Evolutionary conservation across 2,329 filamentous ascomycete species (phyloP), one percentile per base, ranked within the genome.

Genomic region (Colletotrichum truncatum): DNA sequence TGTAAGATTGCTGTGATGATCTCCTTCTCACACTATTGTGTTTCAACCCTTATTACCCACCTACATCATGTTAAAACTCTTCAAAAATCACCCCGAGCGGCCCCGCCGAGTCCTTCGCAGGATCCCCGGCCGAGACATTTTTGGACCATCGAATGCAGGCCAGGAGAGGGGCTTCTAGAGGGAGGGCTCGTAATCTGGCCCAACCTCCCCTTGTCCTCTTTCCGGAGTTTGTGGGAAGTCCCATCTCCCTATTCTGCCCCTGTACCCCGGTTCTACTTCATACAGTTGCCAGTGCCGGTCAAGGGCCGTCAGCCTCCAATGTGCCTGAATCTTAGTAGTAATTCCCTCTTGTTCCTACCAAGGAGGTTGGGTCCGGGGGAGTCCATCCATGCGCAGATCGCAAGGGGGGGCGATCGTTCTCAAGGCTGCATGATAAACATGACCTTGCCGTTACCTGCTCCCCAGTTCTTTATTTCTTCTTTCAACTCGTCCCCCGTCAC

Each of bases 391-490:
- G 63, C 57, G 63, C 43, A 48, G 57, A 66, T 66, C 63, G 43
- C 43, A 51, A n/a, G 51, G 49, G 53, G 28, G 43, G 34, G 16
- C 26, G 41, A 63, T 38, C 49, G 49, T 54, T 66, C 62, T 66
- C 38, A 39, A 32, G 49, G 58, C 53, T 57, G 45, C 62, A 63
- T 68, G 57, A 68, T 69, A 69, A 68, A 56, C 55, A 69, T 65
- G 49, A 48, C 64, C 49, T 46, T 66, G 30, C 32, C 60, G 46
- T 64, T 59, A 18, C 45, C 28, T 53, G 38, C 48, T 46, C 38
- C 52, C 45, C 64, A 59, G 46, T 39, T 59, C 52, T 64, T 58
- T 23, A 38, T 57, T 46, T 32, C 38, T 64, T 66, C 62, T 52
- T 52, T 64, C 36, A 46, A 52, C 26, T 59, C 48, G 14, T 58